Evolutionary conservation across 257 asterid species (phyloP).

Genomic region (Fraxinus quadrangulata): DNA sequence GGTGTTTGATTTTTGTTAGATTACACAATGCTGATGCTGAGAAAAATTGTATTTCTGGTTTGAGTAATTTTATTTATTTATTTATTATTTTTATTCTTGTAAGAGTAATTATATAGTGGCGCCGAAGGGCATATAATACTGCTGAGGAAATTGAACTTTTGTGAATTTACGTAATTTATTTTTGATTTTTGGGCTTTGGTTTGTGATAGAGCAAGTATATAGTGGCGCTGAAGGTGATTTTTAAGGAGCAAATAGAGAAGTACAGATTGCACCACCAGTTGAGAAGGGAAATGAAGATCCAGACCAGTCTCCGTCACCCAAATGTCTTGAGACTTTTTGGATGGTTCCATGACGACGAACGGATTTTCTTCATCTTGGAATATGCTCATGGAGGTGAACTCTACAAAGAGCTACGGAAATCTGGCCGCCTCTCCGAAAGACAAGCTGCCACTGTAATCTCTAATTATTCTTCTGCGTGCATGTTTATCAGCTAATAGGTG

Average conservation of each 20-base stretch:
- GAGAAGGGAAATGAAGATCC: constrained; percentile 93
- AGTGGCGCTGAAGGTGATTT: constrained; percentile 86
- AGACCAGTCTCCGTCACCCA: constrained; percentile 71
- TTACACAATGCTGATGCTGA: not conserved
- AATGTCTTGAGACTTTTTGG: constrained; percentile 78
- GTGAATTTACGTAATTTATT: not conserved
- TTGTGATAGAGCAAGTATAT: constrained; percentile 57
- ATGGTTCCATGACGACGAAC: constrained; percentile 85
- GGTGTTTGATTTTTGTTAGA: not conserved
- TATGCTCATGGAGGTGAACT: constrained; percentile 92
- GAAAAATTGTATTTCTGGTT: not conserved
- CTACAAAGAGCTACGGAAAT: constrained; percentile 65
- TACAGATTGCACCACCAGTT: constrained; percentile 74
- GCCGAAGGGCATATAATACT: not conserved
- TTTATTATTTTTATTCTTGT: not conserved
- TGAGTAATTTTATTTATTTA: too few relatives aligned
- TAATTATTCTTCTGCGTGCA: not conserved
- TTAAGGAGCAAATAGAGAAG: constrained; percentile 84
- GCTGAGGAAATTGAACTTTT: not conserved
- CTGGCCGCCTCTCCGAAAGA: constrained; percentile 56
- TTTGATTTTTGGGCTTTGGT: not conserved
- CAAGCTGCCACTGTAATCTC: constrained; percentile 78
- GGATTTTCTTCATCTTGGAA: constrained; percentile 83
- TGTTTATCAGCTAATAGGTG: not conserved
- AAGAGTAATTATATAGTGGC: not conserved